Conservation (phyloP, 2,329 filamentous ascomycete species). For the Thielaviopsis punctulata region DNA sequence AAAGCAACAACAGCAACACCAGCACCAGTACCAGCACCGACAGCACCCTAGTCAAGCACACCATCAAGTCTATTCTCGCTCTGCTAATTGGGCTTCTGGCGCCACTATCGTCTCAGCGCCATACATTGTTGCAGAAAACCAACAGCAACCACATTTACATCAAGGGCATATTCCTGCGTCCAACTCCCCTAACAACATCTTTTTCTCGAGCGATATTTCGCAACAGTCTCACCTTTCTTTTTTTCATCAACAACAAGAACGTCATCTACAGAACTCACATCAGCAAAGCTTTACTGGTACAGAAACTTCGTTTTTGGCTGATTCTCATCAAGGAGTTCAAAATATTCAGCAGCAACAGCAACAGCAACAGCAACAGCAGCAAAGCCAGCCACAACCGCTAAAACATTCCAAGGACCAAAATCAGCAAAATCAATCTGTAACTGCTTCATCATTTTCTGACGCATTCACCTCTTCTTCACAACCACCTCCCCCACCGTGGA, state of each 20-base stretch:
- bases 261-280: not conserved
- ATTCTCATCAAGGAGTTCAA: not conserved
- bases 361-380: slow-evolving; percentile 2
- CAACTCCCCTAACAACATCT: not conserved
- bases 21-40: slow-evolving; percentile 1
- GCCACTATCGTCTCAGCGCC: slow-evolving; percentile 8
- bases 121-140: slow-evolving; percentile 2
- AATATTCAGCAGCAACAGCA: not conserved
- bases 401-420: not conserved
- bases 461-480: not conserved
- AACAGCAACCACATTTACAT: slow-evolving; percentile 7
- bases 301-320: too few relatives aligned
- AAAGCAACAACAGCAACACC: too few relatives aligned
- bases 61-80: not conserved
- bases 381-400: not conserved
- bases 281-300: not conserved
- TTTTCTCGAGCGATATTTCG: not conserved
- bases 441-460: not conserved
- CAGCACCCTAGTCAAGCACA: slow-evolving; percentile 2
- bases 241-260: not conserved
- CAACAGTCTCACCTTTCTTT: slow-evolving; percentile 1
- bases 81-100: slow-evolving; percentile 4
- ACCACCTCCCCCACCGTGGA: not conserved
- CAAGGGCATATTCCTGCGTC: slow-evolving; percentile 3
- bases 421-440: not conserved